Conservation (phyloP, 1,139 yeast species). For the Yamadazyma atlantica region DNA sequence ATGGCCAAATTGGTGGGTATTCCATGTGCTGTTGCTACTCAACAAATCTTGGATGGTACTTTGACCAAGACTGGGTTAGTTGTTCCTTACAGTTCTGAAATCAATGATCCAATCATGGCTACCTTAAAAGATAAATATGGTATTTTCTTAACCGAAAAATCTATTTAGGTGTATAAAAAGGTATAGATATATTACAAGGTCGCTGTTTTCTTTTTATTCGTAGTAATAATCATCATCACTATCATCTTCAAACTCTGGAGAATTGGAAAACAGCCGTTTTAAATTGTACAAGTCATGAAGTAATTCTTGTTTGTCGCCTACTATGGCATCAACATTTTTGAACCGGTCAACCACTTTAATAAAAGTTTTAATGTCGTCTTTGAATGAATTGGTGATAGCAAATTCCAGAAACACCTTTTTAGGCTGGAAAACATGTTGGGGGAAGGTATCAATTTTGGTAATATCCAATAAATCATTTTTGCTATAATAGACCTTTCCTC, state of each 20-base stretch:
- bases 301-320: constrained; percentile 69
- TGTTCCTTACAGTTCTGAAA: constrained; percentile 91
- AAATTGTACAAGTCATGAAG: constrained; percentile 48
- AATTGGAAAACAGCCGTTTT: constrained; percentile 9
- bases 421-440: constrained; percentile 17
- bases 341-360: constrained; percentile 42
- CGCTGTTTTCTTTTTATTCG: neutral
- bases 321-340: constrained; percentile 29
- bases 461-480: constrained; percentile 19
- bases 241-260: constrained; percentile 20
- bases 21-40: constrained; percentile 95
- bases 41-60: constrained; percentile 82
- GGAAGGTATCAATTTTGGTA: constrained; percentile 34
- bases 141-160: constrained; percentile 86
- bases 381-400: constrained; percentile 47
- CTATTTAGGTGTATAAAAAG: constrained; percentile 31
- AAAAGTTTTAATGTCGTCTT: constrained; percentile 48
- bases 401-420: constrained; percentile 32
- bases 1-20: constrained; percentile 99
- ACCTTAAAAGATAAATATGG: constrained; percentile 87
- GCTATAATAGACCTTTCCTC: constrained; percentile 10
- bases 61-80: constrained; percentile 72
- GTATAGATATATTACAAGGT: constrained; percentile 1
- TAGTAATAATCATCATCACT: constrained; percentile 18
- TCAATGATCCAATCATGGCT: constrained; percentile 87